phyloP scores from a whole-genome alignment of 352 stramenopile genomes.

The Globisporangium cylindrosporum region DNA sequence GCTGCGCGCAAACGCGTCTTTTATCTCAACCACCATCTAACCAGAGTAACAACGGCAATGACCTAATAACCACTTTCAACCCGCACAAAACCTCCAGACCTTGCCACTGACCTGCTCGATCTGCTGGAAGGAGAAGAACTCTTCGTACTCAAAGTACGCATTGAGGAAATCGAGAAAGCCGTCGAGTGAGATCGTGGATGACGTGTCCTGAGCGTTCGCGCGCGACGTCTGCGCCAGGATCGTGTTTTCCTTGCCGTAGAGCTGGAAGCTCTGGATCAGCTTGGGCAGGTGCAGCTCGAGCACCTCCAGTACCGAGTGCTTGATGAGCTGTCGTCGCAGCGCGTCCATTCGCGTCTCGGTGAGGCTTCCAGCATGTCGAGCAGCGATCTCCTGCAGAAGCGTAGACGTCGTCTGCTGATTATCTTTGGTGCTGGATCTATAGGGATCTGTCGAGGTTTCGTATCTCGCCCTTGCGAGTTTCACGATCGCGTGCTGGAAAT shows the following conservation, averaged over 20 bases:
- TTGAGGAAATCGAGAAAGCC: slow-evolving; percentile 79
- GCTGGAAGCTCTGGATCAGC: slow-evolving; percentile 54
- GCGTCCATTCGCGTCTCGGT: slow-evolving; percentile 30
- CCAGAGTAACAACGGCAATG: background rate
- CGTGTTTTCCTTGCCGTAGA: slow-evolving; percentile 42
- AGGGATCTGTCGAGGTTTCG: background rate
- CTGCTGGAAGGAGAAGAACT: slow-evolving; percentile 55
- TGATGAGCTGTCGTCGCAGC: slow-evolving; percentile 46
- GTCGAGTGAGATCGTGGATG: slow-evolving; percentile 49
- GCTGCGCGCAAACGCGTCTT: slow-evolving; percentile 13
- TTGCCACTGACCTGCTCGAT: slow-evolving; percentile 27
- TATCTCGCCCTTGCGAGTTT: slow-evolving; percentile 28
- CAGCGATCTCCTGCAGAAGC: slow-evolving; percentile 35
- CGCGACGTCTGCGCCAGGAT: slow-evolving; percentile 11
- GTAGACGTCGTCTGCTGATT: slow-evolving; percentile 20
- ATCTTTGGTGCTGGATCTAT: slow-evolving; percentile 13
- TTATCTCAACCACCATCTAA: slow-evolving; percentile 21
- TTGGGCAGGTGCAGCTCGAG: slow-evolving; percentile 43
- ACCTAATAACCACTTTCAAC: slow-evolving; percentile 16
- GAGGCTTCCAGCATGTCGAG: background rate
- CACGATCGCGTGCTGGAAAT: slow-evolving; percentile 53
- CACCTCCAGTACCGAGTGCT: slow-evolving; percentile 40
- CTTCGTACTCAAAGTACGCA: slow-evolving; percentile 77
- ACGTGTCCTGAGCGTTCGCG: slow-evolving; percentile 19
- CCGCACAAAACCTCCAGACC: slow-evolving; percentile 11